Conservation (phyloP, 768 basidiomycete species). For the Pholiota molesta region DNA sequence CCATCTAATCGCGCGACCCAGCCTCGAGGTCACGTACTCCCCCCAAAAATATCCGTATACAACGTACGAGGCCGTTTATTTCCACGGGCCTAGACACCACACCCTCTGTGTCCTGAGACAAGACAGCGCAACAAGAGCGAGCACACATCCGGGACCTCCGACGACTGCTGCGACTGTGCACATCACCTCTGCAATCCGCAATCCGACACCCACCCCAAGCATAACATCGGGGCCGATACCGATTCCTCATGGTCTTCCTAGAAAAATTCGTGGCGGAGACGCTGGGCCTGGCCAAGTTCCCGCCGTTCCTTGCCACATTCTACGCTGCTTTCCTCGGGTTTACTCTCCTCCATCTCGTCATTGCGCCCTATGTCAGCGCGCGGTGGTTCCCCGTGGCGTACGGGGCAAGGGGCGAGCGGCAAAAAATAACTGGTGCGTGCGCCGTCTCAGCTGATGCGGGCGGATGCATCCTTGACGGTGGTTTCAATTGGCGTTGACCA, state of each 20-base stretch:
- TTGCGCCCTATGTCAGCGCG: slow-evolving; percentile 57
- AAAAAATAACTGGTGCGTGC: slow-evolving; percentile 63
- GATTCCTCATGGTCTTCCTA: slow-evolving; percentile 22
- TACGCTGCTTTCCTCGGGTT: slow-evolving; percentile 59
- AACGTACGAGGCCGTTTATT: slow-evolving; percentile 1
- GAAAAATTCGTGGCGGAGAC: slow-evolving; percentile 31
- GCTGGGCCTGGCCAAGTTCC: slow-evolving; percentile 57
- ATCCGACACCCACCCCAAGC: too few relatives aligned
- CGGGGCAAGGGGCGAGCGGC: slow-evolving; percentile 47
- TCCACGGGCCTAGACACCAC: slow-evolving; percentile 1
- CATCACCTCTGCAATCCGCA: too few relatives aligned
- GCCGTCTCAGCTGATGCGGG: not conserved
- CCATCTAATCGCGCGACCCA: not conserved
- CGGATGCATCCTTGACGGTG: not conserved
- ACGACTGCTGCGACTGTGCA: too few relatives aligned
- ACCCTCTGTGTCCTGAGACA: not conserved
- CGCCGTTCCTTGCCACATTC: slow-evolving; percentile 56
- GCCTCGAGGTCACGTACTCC: not conserved
- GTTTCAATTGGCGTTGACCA: not conserved
- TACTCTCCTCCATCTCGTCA: slow-evolving; percentile 54
- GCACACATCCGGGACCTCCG: too few relatives aligned
- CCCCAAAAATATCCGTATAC: not conserved
- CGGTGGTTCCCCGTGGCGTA: slow-evolving; percentile 52
- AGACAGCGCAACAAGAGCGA: not conserved
- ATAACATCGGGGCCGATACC: too few relatives aligned